Evolutionary conservation across 768 basidiomycete species (phyloP).

Genomic region (Kwoniella europaea): DNA sequence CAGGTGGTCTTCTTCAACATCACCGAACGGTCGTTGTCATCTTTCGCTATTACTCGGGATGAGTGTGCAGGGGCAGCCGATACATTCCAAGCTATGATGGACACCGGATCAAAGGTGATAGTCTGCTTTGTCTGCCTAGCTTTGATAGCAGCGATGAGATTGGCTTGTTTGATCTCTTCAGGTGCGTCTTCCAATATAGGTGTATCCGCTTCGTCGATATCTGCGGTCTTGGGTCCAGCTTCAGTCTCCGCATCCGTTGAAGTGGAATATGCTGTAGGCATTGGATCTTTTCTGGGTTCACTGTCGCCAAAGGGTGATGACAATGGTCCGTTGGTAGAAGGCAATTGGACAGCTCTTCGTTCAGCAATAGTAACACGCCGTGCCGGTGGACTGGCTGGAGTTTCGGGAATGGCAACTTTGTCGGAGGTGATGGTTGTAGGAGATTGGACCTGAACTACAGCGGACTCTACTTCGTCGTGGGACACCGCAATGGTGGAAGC

Average conservation of each 20-base stretch:
- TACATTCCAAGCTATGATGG: constrained; percentile 41
- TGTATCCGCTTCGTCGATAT: constrained; percentile 27
- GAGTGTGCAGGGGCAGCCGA: constrained; percentile 26
- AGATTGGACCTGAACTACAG: neutral
- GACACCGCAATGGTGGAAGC: neutral
- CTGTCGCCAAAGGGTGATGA: constrained; percentile 42
- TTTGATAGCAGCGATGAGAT: constrained; percentile 34
- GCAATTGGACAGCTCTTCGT: constrained; percentile 38
- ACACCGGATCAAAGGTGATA: constrained; percentile 17
- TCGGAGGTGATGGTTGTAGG: neutral
- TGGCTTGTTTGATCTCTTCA: constrained; percentile 25
- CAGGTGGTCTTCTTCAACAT: constrained; percentile 2
- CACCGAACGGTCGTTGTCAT: constrained; percentile 3
- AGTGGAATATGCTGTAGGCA: constrained; percentile 44
- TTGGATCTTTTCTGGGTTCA: constrained; percentile 29
- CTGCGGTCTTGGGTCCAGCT: constrained; percentile 33
- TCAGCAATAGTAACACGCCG: constrained; percentile 45
- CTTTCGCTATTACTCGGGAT: constrained; percentile 12
- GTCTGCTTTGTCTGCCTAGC: constrained; percentile 14
- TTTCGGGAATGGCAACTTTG: neutral
- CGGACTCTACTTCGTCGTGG: neutral
- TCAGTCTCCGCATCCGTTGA: constrained; percentile 47
- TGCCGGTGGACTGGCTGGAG: constrained; percentile 13
- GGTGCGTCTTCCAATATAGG: constrained; percentile 28
- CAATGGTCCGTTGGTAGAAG: constrained; percentile 35